A percentile compares a stretch with the other conserved stretches of the same genome.
Evolutionary conservation across 1,284 basidiomycete genomes (phyloP).

Genomic region (Rhodotorula sp.): DNA sequence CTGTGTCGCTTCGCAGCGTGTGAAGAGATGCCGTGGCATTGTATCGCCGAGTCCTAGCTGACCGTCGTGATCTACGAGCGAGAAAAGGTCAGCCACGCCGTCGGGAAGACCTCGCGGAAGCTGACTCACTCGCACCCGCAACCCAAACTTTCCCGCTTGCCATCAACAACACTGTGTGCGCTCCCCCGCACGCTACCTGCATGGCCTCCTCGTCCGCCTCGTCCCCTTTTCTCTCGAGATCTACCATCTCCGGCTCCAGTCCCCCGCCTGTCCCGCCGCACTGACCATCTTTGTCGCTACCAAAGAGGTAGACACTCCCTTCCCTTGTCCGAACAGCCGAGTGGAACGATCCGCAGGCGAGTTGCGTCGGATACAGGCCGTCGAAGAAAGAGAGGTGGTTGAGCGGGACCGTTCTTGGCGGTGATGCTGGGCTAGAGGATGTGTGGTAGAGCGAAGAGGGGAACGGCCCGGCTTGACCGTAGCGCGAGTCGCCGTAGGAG

Average conservation of each 20-base stretch:
- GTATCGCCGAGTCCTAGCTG: conserved; percentile 22
- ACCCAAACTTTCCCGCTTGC: conserved; percentile 14
- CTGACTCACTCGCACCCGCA: conserved; percentile 11
- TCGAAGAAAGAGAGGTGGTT: conserved; percentile 22
- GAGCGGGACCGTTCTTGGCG: neutral
- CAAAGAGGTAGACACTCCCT: conserved; percentile 28
- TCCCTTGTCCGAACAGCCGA: conserved; percentile 15
- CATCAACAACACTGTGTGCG: conserved; percentile 18
- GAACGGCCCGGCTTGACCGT: conserved; percentile 18
- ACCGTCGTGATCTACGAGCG: conserved; percentile 16
- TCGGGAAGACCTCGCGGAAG: neutral
- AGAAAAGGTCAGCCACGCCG: neutral
- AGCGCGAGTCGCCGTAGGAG: conserved; percentile 28
- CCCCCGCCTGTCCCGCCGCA: conserved; percentile 2
- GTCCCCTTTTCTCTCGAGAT: neutral
- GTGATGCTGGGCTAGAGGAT: neutral
- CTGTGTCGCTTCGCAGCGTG: neutral
- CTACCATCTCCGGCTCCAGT: conserved; percentile 18
- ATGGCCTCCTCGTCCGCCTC: conserved; percentile 4
- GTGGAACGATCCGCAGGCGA: conserved; percentile 32
- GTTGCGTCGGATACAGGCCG: neutral
- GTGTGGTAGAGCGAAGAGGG: neutral
- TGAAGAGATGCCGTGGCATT: neutral
- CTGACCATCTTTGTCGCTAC: conserved; percentile 19
- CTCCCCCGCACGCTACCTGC: conserved; percentile 11